phyloP scores from a whole-genome alignment of 441 rosid species.

The Mallotus japonicus region DNA sequence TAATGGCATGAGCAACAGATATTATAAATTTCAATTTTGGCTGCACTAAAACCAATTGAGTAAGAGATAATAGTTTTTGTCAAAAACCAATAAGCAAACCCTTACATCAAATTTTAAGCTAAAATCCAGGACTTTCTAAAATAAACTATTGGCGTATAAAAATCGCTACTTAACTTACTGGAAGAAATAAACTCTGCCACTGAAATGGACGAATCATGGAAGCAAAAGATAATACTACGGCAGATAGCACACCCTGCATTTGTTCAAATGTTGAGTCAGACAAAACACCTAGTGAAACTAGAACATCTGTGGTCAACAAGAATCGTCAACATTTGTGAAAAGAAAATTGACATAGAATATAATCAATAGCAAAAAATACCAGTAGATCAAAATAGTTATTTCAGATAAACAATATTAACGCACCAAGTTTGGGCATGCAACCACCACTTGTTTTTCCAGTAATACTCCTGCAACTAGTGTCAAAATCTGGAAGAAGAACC shows the following conservation, averaged over 20 bases:
- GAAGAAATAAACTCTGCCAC: constrained; percentile 98
- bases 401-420: constrained; percentile 29
- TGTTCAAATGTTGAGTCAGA: constrained; percentile 19
- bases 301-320: neutral
- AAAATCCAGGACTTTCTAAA: constrained; percentile 7
- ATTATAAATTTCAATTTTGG: neutral
- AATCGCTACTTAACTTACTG: constrained; percentile 57
- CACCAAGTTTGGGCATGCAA: constrained; percentile 89
- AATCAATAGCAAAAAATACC: neutral
- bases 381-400: neutral
- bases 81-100: constrained; percentile 4
- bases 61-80: neutral
- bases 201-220: constrained; percentile 95
- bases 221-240: constrained; percentile 71
- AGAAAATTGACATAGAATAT: neutral
- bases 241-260: constrained; percentile 88
- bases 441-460: constrained; percentile 79
- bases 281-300: constrained; percentile 5
- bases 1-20: neutral
- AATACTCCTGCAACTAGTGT: constrained; percentile 75
- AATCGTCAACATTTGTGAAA: constrained; percentile 10
- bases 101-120: neutral
- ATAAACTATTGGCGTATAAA: neutral
- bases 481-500: constrained; percentile 58
- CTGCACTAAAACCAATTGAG: neutral